Percentiles rank a stretch among this genome's conserved stretches.
Evolutionary conservation across 495 filamentous ascomycete species (phyloP).

Genomic region (Xylaria palmicola): DNA sequence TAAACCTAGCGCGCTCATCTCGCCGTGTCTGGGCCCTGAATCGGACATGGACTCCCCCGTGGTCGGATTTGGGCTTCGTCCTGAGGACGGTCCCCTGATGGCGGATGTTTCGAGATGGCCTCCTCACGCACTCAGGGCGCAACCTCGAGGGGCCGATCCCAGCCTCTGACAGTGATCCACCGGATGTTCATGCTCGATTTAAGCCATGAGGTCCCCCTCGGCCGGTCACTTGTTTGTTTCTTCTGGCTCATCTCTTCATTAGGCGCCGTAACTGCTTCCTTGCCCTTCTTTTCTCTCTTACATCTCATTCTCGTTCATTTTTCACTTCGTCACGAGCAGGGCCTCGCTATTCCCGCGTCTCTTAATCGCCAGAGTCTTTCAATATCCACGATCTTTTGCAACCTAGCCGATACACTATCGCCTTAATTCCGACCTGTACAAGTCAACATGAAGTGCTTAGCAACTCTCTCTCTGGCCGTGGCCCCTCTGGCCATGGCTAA

Average conservation of each 20-base stretch:
- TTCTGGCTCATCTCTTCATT: slow-evolving; percentile 37
- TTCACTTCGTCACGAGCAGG: slow-evolving; percentile 55
- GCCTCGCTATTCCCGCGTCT: slow-evolving; percentile 46
- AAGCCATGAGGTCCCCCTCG: slow-evolving; percentile 39
- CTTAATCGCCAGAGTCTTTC: slow-evolving; percentile 25
- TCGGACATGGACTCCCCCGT: slow-evolving; percentile 12
- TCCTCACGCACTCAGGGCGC: slow-evolving; percentile 33
- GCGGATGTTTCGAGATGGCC: slow-evolving; percentile 53
- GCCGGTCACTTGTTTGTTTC: slow-evolving; percentile 35
- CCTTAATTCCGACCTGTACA: slow-evolving; percentile 8
- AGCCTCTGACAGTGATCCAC: slow-evolving; percentile 19
- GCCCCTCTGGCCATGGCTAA: slow-evolving; percentile 52
- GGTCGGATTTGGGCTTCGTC: slow-evolving; percentile 14
- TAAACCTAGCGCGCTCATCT: slow-evolving; percentile 12
- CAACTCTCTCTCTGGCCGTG: slow-evolving; percentile 45
- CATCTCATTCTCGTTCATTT: slow-evolving; percentile 27
- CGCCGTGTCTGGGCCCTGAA: background rate
- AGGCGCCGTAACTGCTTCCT: slow-evolving; percentile 30
- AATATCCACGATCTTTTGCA: slow-evolving; percentile 28
- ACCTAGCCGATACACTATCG: slow-evolving; percentile 7
- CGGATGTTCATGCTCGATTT: slow-evolving; percentile 54
- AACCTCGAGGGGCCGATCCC: slow-evolving; percentile 25
- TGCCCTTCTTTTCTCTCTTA: slow-evolving; percentile 27
- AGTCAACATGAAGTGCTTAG: slow-evolving; percentile 53
- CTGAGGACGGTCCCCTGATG: slow-evolving; percentile 31